These are phyloP conservation scores for Chaetomium sp. DNA, from an alignment of 2,329 filamentous ascomycete species.

Conservation along the genomic window DNA sequence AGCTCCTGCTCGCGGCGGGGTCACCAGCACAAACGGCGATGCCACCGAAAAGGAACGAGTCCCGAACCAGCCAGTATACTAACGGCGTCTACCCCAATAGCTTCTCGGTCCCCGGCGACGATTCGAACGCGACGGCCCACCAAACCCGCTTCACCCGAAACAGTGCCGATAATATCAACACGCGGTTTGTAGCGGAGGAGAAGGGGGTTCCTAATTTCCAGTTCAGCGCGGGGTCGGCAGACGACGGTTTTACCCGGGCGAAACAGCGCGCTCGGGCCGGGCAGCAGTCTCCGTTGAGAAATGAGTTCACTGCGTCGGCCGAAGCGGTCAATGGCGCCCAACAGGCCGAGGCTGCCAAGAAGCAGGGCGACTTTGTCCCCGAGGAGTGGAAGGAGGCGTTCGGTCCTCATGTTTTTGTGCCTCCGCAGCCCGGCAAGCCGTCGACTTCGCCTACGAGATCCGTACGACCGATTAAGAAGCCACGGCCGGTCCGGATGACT, in stretches of 20 bases:
- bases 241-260: constrained; percentile 34
- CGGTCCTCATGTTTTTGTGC: constrained; percentile 57
- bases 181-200: constrained; percentile 58
- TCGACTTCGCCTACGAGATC: constrained; percentile 51
- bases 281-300: constrained; percentile 46
- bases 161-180: constrained; percentile 64
- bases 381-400: constrained; percentile 59
- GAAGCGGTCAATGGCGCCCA: constrained; percentile 31
- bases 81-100: constrained; percentile 43
- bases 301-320: constrained; percentile 27
- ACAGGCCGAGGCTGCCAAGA: constrained; percentile 29
- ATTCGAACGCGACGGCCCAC: constrained; percentile 43
- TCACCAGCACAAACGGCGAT: constrained; percentile 4
- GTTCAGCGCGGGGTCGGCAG: constrained; percentile 52
- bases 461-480: constrained; percentile 58
- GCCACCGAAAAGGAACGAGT: constrained; percentile 17
- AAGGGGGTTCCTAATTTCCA: constrained; percentile 43
- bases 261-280: constrained; percentile 44
- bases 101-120: constrained; percentile 53
- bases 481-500: constrained; percentile 58
- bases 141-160: constrained; percentile 49
- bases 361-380: constrained; percentile 49
- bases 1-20: constrained; percentile 25
- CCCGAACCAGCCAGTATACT: constrained; percentile 32
- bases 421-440: constrained; percentile 43